phyloP scores from a whole-genome alignment of 2,329 filamentous ascomycete genomes.

The Sporothrix curviconia region DNA sequence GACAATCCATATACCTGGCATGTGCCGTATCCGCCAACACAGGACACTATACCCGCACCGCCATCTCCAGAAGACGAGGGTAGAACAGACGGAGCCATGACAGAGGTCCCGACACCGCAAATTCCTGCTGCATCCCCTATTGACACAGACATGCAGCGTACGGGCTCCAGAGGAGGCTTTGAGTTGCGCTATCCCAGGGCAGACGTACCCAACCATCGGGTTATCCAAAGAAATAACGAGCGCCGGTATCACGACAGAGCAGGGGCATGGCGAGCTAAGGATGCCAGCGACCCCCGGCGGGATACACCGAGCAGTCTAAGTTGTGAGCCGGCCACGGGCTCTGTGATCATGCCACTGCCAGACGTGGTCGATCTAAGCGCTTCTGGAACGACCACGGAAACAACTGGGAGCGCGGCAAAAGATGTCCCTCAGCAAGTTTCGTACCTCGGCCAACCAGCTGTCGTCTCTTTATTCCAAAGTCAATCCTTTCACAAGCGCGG shows the following conservation, averaged over 20 bases:
- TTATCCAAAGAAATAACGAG: conserved; percentile 32
- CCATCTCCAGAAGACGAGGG: conserved; percentile 5
- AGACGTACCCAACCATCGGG: conserved; percentile 28
- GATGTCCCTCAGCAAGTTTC: conserved; percentile 38
- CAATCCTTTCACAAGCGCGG: conserved; percentile 18
- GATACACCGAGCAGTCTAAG: conserved; percentile 30
- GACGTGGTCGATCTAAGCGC: conserved; percentile 19
- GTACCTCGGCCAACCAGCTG: conserved; percentile 27
- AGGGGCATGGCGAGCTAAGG: conserved; percentile 38
- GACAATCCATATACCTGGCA: conserved; percentile 34
- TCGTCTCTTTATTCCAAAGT: conserved; percentile 24
- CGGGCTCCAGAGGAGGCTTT: background rate
- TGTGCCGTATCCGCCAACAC: conserved; percentile 22
- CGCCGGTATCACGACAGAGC: conserved; percentile 38
- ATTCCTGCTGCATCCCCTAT: background rate
- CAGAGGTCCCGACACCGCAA: conserved; percentile 7
- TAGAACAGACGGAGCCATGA: conserved; percentile 11
- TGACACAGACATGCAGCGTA: background rate
- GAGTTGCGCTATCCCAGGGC: background rate
- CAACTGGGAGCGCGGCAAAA: conserved; percentile 36
- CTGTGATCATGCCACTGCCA: conserved; percentile 24
- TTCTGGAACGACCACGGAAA: conserved; percentile 25
- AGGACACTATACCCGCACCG: conserved; percentile 22
- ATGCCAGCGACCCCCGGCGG: conserved; percentile 32
- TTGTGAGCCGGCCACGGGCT: conserved; percentile 33